Percentiles rank a stretch among this genome's conserved stretches.
phyloP scores from a whole-genome alignment of 1,284 basidiomycete species.

The Chondrostereum purpureum region DNA sequence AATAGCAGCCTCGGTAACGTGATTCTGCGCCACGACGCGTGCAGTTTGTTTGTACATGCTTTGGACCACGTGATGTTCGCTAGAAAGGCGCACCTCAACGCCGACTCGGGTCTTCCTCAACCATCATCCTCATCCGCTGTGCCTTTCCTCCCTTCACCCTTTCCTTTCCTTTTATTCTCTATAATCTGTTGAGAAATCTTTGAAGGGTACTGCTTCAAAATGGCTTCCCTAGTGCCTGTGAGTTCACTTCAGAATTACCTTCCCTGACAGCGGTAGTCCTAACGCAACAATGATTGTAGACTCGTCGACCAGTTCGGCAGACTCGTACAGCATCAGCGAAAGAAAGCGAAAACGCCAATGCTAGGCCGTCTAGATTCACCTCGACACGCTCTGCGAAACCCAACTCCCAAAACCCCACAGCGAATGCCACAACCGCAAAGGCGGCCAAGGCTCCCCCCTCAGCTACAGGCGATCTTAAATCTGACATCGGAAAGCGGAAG shows the following conservation, averaged over 20 bases:
- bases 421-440: constrained; percentile 31
- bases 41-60: constrained; percentile 1
- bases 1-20: neutral
- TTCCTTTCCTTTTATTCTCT: neutral
- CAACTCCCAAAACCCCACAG: constrained; percentile 32
- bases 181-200: neutral
- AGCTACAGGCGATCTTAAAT: constrained; percentile 29
- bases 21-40: neutral
- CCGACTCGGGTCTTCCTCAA: neutral
- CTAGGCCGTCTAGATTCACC: constrained; percentile 45
- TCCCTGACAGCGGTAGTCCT: neutral
- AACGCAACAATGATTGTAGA: constrained; percentile 27
- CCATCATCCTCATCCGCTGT: neutral
- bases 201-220: neutral
- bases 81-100: neutral
- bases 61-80: constrained; percentile 3
- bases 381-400: constrained; percentile 57
- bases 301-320: constrained; percentile 51
- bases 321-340: constrained; percentile 46
- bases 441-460: constrained; percentile 43
- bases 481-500: constrained; percentile 59
- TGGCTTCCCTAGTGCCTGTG: constrained; percentile 7
- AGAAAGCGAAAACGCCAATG: constrained; percentile 62
- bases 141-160: neutral
- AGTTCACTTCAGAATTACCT: neutral